Conservation (phyloP, 768 basidiomycete species). For the Pseudohyphozyma bogoriensis region DNA sequence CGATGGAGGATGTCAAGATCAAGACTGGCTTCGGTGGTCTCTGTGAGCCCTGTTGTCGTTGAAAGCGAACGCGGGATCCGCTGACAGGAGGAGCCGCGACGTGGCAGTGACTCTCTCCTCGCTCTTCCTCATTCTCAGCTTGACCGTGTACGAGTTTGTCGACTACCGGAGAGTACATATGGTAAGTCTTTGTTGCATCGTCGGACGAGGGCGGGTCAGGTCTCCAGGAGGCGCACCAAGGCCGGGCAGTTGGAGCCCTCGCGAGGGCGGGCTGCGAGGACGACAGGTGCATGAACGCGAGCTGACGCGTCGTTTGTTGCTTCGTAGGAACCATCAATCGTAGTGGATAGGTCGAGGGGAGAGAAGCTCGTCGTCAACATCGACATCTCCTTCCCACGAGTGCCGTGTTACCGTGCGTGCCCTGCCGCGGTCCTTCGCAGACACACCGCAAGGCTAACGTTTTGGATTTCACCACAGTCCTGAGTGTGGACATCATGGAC, state of each 20-base stretch:
- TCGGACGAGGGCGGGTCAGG: background rate
- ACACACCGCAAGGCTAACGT: background rate
- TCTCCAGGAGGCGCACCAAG: background rate
- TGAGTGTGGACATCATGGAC: slow-evolving; percentile 95
- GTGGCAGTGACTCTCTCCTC: slow-evolving; percentile 77
- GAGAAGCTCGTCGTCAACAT: slow-evolving; percentile 85
- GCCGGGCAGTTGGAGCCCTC: background rate
- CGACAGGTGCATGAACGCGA: slow-evolving; percentile 33
- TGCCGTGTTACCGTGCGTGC: slow-evolving; percentile 94
- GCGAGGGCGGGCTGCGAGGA: slow-evolving; percentile 45
- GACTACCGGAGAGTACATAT: slow-evolving; percentile 74
- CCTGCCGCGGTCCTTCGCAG: background rate
- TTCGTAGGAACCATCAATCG: slow-evolving; percentile 53
- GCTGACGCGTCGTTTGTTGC: background rate
- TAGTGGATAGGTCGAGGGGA: slow-evolving; percentile 89
- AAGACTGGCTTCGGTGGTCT: slow-evolving; percentile 57
- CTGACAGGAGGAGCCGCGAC: background rate
- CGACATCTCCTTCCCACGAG: slow-evolving; percentile 89
- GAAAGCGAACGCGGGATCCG: background rate
- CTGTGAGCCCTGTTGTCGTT: slow-evolving; percentile 58
- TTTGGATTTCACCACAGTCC: slow-evolving; percentile 50
- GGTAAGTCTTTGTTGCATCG: slow-evolving; percentile 5
- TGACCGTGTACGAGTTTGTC: slow-evolving; percentile 86
- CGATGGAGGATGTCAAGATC: slow-evolving; percentile 98
- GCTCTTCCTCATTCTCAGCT: slow-evolving; percentile 79